These are phyloP conservation scores for Argentina anserina DNA, from an alignment of 306 rosid species.

Conservation along the genomic window DNA sequence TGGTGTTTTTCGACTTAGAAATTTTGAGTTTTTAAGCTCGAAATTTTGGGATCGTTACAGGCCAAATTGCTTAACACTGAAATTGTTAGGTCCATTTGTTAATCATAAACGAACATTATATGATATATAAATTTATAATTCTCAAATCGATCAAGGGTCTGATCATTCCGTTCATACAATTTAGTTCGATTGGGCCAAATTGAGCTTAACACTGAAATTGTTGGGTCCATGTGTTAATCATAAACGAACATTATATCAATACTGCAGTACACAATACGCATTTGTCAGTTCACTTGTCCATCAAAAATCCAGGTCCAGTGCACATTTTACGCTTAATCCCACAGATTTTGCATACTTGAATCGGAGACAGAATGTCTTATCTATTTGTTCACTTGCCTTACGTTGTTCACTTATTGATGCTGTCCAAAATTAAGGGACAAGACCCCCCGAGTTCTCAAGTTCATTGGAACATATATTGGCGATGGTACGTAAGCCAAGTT, in stretches of 20 bases:
- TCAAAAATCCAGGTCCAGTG: background rate
- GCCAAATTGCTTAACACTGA: no score
- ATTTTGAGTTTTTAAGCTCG: no score
- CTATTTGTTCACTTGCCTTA: background rate
- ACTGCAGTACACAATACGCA: conserved; percentile 4
- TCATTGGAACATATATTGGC: background rate
- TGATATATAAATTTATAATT: no score
- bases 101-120: no score
- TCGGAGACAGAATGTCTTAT: background rate
- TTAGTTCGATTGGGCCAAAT: background rate
- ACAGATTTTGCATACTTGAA: background rate
- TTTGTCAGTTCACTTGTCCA: background rate
- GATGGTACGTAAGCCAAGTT: background rate
- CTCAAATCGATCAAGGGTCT: background rate
- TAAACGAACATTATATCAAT: background rate
- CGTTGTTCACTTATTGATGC: background rate
- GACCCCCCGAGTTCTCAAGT: background rate
- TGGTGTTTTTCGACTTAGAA: no score
- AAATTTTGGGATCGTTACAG: no score
- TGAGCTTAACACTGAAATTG: background rate
- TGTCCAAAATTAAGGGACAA: conserved; percentile 3
- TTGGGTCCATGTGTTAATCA: background rate
- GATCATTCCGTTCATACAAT: background rate
- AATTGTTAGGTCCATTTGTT: no score
- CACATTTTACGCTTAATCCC: background rate